Conservation (phyloP, 192 early-diverging fungal species). For the Coemansia sp. region DNA sequence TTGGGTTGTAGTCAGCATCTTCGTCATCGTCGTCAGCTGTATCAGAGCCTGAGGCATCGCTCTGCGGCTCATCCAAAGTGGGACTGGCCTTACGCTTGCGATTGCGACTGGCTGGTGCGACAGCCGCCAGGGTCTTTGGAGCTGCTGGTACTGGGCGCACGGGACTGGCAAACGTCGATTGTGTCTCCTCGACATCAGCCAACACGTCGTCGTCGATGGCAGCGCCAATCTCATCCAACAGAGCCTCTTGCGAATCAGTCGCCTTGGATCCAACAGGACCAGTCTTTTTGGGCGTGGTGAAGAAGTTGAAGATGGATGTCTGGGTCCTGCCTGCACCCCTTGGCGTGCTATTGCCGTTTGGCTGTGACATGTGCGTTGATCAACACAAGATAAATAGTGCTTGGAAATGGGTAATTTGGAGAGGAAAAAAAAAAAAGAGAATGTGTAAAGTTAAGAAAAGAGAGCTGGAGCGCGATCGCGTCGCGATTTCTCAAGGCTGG, state of each 20-base stretch:
- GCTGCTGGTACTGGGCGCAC: background rate
- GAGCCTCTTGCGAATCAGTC: constrained; percentile 46
- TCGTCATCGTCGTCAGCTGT: constrained; percentile 19
- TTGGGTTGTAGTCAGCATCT: constrained; percentile 33
- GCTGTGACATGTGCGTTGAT: constrained; percentile 18
- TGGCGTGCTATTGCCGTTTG: constrained; percentile 33
- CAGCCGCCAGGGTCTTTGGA: background rate
- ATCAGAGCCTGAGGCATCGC: background rate
- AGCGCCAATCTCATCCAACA: constrained; percentile 23
- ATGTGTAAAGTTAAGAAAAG: background rate
- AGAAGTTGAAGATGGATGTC: constrained; percentile 50
- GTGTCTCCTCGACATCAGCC: constrained; percentile 30
- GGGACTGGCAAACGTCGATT: constrained; percentile 9
- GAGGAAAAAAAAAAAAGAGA: background rate
- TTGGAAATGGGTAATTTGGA: background rate
- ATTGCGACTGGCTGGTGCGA: background rate
- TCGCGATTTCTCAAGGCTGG: background rate
- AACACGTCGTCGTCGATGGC: constrained; percentile 40
- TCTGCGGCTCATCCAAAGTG: background rate
- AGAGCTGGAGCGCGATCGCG: background rate
- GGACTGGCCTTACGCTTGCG: constrained; percentile 31
- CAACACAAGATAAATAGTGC: background rate
- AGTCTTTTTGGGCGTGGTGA: constrained; percentile 31
- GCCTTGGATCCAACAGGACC: background rate
- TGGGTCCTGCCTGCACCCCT: constrained; percentile 36